phyloP scores from a whole-genome alignment of 805 yeast genomes.

The Spathaspora arborariae region DNA sequence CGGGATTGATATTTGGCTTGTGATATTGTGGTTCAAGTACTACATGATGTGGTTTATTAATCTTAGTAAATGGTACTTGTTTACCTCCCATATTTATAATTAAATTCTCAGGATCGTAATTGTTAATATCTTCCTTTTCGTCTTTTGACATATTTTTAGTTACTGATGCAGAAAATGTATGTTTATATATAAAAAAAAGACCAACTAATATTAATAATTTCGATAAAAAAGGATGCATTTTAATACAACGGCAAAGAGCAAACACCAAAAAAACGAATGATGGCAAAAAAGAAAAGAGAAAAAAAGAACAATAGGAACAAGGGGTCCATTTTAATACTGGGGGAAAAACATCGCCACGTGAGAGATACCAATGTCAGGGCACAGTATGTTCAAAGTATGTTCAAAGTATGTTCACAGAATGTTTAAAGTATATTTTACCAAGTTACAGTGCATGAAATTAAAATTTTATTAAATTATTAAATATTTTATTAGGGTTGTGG shows the following conservation, averaged over 20 bases:
- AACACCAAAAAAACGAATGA: neutral
- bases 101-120: conserved; percentile 17
- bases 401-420: no score
- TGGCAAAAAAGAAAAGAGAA: neutral
- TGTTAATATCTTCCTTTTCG: conserved; percentile 7
- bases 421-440: no score
- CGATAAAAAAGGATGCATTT: conserved; percentile 7
- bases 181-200: conserved; percentile 5
- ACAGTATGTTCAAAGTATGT: no score
- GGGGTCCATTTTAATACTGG: no score
- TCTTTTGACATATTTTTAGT: conserved; percentile 5
- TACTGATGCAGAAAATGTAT: neutral
- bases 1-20: conserved; percentile 13
- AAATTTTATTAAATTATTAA: neutral
- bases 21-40: conserved; percentile 19
- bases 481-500: neutral
- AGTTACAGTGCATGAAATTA: neutral
- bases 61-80: conserved; percentile 31
- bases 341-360: no score
- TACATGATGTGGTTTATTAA: conserved; percentile 39
- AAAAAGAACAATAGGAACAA: no score
- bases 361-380: no score
- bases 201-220: conserved; percentile 2
- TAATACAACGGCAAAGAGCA: neutral
- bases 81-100: conserved; percentile 32